A percentile compares a stretch with the other conserved stretches of the same genome.
These are phyloP conservation scores for Cryptococcus depauperatus DNA, from an alignment of 1,284 basidiomycete genomes.

Conservation along the genomic window DNA sequence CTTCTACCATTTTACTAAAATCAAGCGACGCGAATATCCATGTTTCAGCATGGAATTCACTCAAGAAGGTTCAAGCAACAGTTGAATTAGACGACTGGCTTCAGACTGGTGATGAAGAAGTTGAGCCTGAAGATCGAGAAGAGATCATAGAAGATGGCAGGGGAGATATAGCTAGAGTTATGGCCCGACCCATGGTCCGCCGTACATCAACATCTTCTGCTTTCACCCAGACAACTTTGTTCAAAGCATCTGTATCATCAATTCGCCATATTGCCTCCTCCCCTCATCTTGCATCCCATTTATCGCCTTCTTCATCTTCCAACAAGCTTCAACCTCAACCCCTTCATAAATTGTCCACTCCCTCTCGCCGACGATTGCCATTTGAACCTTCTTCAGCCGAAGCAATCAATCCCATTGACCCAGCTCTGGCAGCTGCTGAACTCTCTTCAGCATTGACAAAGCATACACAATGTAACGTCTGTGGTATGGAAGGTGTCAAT, in stretches of 20 bases:
- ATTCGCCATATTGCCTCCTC: constrained; percentile 29
- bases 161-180: background rate
- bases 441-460: constrained; percentile 34
- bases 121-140: background rate
- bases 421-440: constrained; percentile 33
- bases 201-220: no score
- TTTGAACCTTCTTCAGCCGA: constrained; percentile 17
- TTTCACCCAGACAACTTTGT: no score
- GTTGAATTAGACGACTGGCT: background rate
- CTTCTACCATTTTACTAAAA: no score
- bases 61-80: constrained; percentile 4
- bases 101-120: background rate
- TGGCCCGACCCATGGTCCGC: background rate
- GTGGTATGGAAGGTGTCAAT: constrained; percentile 33
- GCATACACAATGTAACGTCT: constrained; percentile 35
- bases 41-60: no score
- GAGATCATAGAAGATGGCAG: background rate
- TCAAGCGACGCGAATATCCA: no score
- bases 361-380: constrained; percentile 12
- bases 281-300: constrained; percentile 13
- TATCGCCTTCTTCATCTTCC: background rate
- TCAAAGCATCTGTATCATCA: no score
- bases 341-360: background rate
- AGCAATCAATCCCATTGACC: constrained; percentile 29
- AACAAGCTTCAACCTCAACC: background rate